phyloP scores from a whole-genome alignment of 2,329 filamentous ascomycete species.

The Bipolaris oryzae region DNA sequence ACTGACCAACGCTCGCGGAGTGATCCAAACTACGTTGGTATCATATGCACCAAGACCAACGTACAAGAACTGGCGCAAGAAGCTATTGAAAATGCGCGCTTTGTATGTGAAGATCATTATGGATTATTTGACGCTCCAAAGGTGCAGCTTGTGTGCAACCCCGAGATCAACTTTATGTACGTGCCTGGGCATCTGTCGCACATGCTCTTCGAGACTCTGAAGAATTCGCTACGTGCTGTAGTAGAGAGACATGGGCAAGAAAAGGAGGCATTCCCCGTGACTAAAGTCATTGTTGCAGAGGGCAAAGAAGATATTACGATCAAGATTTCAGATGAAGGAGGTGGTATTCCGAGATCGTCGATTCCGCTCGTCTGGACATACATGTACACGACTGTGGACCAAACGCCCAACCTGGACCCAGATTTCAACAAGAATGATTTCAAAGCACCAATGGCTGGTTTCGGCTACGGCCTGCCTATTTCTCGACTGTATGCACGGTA shows the following conservation, averaged over 20 bases:
- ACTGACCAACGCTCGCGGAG: slow-evolving; percentile 89
- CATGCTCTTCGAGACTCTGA: slow-evolving; percentile 99
- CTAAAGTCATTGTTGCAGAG: slow-evolving; percentile 96
- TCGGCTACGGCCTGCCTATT: slow-evolving; percentile 96
- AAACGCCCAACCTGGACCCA: slow-evolving; percentile 91
- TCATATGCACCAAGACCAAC: slow-evolving; percentile 99
- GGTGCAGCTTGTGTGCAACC: slow-evolving; percentile 93
- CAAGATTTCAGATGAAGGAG: slow-evolving; percentile 96
- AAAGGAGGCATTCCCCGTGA: slow-evolving; percentile 94
- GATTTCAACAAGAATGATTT: slow-evolving; percentile 99
- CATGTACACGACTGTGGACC: slow-evolving; percentile 99
- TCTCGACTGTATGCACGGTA: slow-evolving; percentile 93
- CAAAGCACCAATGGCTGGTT: slow-evolving; percentile 98
- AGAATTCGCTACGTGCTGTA: slow-evolving; percentile 96
- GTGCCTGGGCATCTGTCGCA: slow-evolving; percentile 98
- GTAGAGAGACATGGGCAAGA: slow-evolving; percentile 95
- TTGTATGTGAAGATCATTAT: slow-evolving; percentile 98
- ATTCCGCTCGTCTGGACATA: slow-evolving; percentile 99
- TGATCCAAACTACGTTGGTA: slow-evolving; percentile 94
- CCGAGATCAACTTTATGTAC: slow-evolving; percentile 98
- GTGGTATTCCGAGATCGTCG: slow-evolving; percentile 88
- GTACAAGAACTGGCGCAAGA: slow-evolving; percentile 93
- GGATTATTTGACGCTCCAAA: slow-evolving; percentile 96
- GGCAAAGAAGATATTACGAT: slow-evolving; percentile 99
- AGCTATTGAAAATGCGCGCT: slow-evolving; percentile 98